phyloP scores from a whole-genome alignment of 1,139 yeast species.

The Geotrichum histeridarum region DNA sequence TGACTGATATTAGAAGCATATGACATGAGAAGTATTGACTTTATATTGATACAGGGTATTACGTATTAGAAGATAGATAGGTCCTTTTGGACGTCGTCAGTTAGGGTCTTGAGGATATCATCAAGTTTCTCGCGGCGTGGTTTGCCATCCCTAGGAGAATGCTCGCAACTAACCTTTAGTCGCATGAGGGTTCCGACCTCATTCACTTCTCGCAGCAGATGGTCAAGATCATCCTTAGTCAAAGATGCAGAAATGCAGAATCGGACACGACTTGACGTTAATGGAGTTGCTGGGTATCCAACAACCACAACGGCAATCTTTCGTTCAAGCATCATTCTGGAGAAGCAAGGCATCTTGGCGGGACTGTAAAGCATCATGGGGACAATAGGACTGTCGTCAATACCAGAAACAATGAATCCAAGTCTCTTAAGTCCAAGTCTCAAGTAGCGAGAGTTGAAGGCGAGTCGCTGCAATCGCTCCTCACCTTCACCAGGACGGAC shows the following conservation, averaged over 20 bases:
- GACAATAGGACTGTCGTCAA: conserved; percentile 93
- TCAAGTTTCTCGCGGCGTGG: conserved; percentile 75
- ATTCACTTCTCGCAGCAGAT: conserved; percentile 62
- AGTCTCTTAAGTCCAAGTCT: conserved; percentile 84
- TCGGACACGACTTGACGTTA: conserved; percentile 84
- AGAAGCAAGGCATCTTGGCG: conserved; percentile 87
- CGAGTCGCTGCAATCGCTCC: conserved; percentile 86
- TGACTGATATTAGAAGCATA: too few species aligned
- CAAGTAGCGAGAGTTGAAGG: conserved; percentile 89
- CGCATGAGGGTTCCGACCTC: conserved; percentile 74
- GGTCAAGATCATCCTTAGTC: conserved; percentile 89
- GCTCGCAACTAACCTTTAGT: conserved; percentile 57
- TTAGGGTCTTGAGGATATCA: conserved; percentile 68
- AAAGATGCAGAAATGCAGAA: conserved; percentile 88
- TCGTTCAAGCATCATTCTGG: conserved; percentile 70
- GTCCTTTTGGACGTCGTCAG: conserved; percentile 49
- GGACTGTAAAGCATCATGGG: conserved; percentile 86
- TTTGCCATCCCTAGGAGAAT: conserved; percentile 37
- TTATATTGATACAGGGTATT: conserved; percentile 59
- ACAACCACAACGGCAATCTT: conserved; percentile 93
- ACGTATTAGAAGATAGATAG: conserved; percentile 20
- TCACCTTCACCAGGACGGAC: conserved; percentile 88
- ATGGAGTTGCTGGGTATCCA: conserved; percentile 96
- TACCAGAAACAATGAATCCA: conserved; percentile 92
- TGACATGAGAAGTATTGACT: conserved; percentile 74